Percentiles rank a stretch among this genome's conserved stretches.
Conservation (phyloP, 495 filamentous ascomycete species). For the Penicillium soppii region DNA sequence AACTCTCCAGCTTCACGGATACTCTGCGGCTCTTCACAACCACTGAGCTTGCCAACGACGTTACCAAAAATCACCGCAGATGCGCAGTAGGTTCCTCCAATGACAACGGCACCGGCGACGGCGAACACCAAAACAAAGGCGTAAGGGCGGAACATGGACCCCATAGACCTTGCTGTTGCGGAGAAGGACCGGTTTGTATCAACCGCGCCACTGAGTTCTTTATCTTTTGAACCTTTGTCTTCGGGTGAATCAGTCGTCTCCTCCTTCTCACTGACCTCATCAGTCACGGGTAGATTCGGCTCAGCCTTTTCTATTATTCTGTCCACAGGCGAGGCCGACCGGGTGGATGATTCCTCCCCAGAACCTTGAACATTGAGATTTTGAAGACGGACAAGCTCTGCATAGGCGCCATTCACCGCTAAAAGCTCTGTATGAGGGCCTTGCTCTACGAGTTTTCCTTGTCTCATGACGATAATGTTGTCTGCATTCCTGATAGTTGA, state of each 20-base stretch:
- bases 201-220: background rate
- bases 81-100: conserved; percentile 41
- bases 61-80: conserved; percentile 52
- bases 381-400: conserved; percentile 38
- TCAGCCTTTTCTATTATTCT: conserved; percentile 3
- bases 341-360: background rate
- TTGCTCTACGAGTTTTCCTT: conserved; percentile 53
- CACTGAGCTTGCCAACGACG: conserved; percentile 38
- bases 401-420: conserved; percentile 37
- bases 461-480: conserved; percentile 60
- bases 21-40: conserved; percentile 29
- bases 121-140: conserved; percentile 30
- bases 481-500: conserved; percentile 54
- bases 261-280: background rate
- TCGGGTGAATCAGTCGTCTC: background rate
- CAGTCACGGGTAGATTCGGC: background rate
- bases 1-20: conserved; percentile 43
- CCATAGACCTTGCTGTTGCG: background rate
- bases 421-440: conserved; percentile 43
- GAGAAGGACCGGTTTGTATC: background rate
- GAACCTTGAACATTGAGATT: conserved; percentile 15
- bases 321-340: conserved; percentile 10
- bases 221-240: background rate
- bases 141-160: conserved; percentile 28
- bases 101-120: conserved; percentile 30